These are phyloP conservation scores for Ogataea methylovora DNA, from an alignment of 805 yeast species.

Conservation along the genomic window DNA sequence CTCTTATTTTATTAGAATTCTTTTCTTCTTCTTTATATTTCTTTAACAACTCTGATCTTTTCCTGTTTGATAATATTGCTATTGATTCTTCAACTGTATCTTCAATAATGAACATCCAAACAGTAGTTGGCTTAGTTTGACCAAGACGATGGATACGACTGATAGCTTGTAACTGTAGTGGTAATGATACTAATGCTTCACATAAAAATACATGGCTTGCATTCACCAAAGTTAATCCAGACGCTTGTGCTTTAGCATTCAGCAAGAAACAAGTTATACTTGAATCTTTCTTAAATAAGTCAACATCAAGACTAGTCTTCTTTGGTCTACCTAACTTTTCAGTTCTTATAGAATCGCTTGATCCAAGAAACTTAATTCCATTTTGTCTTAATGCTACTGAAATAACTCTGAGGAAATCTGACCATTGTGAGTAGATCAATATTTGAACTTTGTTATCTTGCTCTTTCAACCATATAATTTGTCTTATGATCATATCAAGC, in stretches of 20 bases:
- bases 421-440: conserved; percentile 87
- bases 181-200: conserved; percentile 85
- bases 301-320: conserved; percentile 32
- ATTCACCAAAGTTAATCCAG: conserved; percentile 85
- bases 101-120: conserved; percentile 85
- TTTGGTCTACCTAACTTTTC: conserved; percentile 25
- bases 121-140: conserved; percentile 70
- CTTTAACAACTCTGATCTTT: conserved; percentile 38
- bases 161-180: conserved; percentile 86
- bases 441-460: conserved; percentile 64
- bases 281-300: conserved; percentile 51
- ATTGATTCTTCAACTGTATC: conserved; percentile 88
- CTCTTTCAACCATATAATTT: conserved; percentile 54
- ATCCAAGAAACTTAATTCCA: conserved; percentile 49
- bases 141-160: conserved; percentile 92
- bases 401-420: conserved; percentile 59
- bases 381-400: conserved; percentile 58
- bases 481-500: conserved; percentile 73
- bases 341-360: conserved; percentile 25
- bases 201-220: conserved; percentile 90
- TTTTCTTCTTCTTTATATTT: conserved; percentile 16
- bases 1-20: too few species aligned
- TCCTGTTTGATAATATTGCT: conserved; percentile 56
- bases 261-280: conserved; percentile 75
- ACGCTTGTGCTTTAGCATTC: conserved; percentile 80